Conservation (phyloP, 495 filamentous ascomycete species). For the Xylaria longipes region DNA sequence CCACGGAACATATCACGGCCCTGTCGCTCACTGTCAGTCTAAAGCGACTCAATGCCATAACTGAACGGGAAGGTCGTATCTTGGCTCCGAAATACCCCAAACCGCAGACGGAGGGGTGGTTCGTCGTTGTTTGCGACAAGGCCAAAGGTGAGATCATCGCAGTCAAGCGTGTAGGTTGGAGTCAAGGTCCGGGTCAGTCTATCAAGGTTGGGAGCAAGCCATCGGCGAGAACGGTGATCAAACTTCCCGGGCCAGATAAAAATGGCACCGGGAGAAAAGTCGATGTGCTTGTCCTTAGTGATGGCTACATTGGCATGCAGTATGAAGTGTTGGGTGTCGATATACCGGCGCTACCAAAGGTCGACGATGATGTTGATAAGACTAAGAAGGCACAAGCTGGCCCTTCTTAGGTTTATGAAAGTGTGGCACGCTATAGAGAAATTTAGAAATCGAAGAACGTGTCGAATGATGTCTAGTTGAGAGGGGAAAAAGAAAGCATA, state of each 20-base stretch:
- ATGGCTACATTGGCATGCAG: conserved; percentile 84
- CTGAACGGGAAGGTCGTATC: conserved; percentile 69
- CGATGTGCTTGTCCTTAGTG: conserved; percentile 78
- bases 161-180: conserved; percentile 85
- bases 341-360: conserved; percentile 47
- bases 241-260: conserved; percentile 59
- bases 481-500: neutral
- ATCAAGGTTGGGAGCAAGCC: conserved; percentile 44
- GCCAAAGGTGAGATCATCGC: conserved; percentile 77
- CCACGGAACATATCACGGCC: conserved; percentile 64
- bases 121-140: conserved; percentile 74
- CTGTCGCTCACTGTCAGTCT: conserved; percentile 67
- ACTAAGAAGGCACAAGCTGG: conserved; percentile 26
- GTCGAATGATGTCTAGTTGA: neutral
- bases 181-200: conserved; percentile 32
- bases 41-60: conserved; percentile 68
- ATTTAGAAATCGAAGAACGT: neutral
- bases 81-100: conserved; percentile 92
- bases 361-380: conserved; percentile 47
- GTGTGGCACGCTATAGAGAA: neutral
- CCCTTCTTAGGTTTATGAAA: neutral
- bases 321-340: conserved; percentile 66
- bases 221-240: conserved; percentile 62
- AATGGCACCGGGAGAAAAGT: conserved; percentile 56
- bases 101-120: conserved; percentile 93